Percentiles rank a stretch among this genome's conserved stretches.
Conservation (phyloP, 1,139 yeast species). For the Pichia sp. region DNA sequence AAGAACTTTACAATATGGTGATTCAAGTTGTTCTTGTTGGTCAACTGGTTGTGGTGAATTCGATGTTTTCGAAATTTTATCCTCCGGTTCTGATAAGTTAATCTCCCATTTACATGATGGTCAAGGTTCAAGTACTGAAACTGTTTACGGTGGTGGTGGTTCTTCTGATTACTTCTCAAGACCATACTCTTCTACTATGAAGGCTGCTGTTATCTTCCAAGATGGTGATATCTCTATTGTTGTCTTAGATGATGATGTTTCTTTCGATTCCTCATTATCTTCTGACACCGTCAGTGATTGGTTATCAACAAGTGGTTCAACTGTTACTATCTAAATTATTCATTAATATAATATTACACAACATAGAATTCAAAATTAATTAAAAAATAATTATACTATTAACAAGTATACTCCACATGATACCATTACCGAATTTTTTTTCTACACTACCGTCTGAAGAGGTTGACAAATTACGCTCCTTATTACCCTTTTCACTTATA, state of each 20-base stretch:
- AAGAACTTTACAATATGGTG: constrained; percentile 88
- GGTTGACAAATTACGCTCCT: background rate
- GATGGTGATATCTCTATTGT: constrained; percentile 59
- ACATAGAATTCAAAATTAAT: no score
- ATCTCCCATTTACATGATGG: constrained; percentile 85
- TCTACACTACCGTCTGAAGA: background rate
- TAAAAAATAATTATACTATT: no score
- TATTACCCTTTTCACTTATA: background rate
- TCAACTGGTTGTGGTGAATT: constrained; percentile 95
- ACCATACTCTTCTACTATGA: constrained; percentile 74
- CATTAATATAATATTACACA: no score
- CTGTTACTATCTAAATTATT: constrained; percentile 33
- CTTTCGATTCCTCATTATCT: constrained; percentile 55
- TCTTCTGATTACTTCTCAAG: constrained; percentile 82
- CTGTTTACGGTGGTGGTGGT: constrained; percentile 72
- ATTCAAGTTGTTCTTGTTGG: constrained; percentile 88
- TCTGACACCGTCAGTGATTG: constrained; percentile 54
- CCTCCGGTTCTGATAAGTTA: constrained; percentile 68
- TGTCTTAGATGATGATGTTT: constrained; percentile 52
- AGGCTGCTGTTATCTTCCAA: constrained; percentile 84
- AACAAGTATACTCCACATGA: background rate
- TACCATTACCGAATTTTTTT: background rate
- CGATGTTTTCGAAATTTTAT: constrained; percentile 83
- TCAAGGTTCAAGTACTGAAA: constrained; percentile 62
- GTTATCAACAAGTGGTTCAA: constrained; percentile 51